These are phyloP conservation scores for Hymenochaete sp. DNA, from an alignment of 1,284 basidiomycete species.

Conservation along the genomic window DNA sequence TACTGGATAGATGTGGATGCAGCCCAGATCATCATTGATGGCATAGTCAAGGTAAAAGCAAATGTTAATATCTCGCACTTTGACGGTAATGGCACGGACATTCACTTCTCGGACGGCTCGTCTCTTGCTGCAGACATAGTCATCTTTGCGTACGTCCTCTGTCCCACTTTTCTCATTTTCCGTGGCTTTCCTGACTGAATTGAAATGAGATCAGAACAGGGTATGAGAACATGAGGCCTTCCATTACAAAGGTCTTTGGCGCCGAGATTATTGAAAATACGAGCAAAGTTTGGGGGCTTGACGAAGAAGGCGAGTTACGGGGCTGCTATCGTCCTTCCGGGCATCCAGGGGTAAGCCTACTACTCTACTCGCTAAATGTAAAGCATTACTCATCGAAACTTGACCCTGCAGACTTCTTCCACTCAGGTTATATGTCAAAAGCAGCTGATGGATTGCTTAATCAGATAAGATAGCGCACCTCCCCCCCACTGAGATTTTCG, in stretches of 20 bases:
- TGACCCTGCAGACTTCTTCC: conserved; percentile 16
- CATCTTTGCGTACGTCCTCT: conserved; percentile 24
- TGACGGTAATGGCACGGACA: conserved; percentile 16
- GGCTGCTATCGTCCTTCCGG: conserved; percentile 17
- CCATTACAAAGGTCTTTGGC: conserved; percentile 14
- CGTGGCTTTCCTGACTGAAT: not conserved
- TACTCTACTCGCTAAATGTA: too few species aligned
- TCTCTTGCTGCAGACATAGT: conserved; percentile 23
- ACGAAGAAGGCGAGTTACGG: conserved; percentile 16
- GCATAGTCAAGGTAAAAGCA: conserved; percentile 24
- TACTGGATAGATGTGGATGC: conserved; percentile 34
- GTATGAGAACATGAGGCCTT: conserved; percentile 14
- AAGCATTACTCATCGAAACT: not conserved
- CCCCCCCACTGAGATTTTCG: too few species aligned
- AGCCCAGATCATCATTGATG: conserved; percentile 25
- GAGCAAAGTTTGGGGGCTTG: conserved; percentile 16
- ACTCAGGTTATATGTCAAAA: conserved; percentile 17
- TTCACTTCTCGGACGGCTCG: conserved; percentile 24
- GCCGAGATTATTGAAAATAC: conserved; percentile 15
- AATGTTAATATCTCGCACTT: conserved; percentile 22
- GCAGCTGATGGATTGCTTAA: too few species aligned
- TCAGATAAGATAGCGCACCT: too few species aligned
- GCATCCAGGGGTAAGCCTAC: conserved; percentile 14
- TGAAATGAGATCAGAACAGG: conserved; percentile 10
- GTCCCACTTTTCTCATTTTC: not conserved